phyloP scores from a whole-genome alignment of 257 asterid species.

The Solanum etuberosum region DNA sequence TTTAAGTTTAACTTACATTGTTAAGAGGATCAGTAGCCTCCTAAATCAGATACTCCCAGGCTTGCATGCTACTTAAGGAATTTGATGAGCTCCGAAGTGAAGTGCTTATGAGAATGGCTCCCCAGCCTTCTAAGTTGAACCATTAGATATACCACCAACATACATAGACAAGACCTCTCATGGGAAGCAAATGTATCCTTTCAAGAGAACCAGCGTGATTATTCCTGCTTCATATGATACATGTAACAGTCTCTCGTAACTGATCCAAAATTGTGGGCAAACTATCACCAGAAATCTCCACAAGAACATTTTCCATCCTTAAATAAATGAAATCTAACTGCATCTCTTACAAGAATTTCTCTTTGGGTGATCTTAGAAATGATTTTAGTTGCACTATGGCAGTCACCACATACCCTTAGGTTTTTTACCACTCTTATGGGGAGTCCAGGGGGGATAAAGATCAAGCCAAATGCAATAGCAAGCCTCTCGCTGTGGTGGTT shows the following conservation, averaged over 20 bases:
- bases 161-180: neutral
- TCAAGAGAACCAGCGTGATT: neutral
- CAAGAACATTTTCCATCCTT: constrained; percentile 37
- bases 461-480: constrained; percentile 44
- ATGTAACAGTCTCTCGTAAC: neutral
- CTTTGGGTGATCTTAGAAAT: constrained; percentile 34
- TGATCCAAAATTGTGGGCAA: neutral
- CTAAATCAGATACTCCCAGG: neutral
- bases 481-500: constrained; percentile 36
- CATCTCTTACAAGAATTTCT: constrained; percentile 39
- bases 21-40: neutral
- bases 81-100: neutral
- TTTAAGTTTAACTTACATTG: neutral
- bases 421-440: constrained; percentile 37
- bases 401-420: constrained; percentile 30
- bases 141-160: neutral
- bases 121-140: neutral
- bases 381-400: constrained; percentile 37
- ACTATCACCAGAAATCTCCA: constrained; percentile 36
- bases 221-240: neutral
- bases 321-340: constrained; percentile 30
- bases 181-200: neutral
- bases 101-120: neutral
- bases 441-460: constrained; percentile 15
- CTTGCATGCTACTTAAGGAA: neutral